phyloP scores from a whole-genome alignment of 306 rosid species.

The Astragalus membranaceus region DNA sequence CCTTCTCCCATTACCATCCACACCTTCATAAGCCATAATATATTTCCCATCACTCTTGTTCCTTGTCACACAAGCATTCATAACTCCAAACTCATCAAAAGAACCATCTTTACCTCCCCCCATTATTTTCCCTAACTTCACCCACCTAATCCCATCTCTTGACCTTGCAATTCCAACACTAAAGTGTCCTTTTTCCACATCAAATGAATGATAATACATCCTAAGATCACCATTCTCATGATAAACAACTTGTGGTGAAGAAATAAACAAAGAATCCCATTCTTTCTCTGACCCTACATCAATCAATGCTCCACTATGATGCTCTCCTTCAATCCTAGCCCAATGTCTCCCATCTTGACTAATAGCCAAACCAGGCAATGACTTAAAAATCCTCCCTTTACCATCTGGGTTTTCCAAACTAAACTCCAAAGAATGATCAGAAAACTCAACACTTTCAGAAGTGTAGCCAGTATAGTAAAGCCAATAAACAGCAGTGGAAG shows the following conservation, averaged over 20 bases:
- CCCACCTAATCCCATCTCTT: slow-evolving; percentile 78
- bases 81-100: slow-evolving; percentile 58
- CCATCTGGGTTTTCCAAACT: slow-evolving; percentile 41
- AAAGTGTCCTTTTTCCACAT: slow-evolving; percentile 41
- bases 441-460: slow-evolving; percentile 36
- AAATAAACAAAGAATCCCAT: slow-evolving; percentile 64
- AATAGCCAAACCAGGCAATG: slow-evolving; percentile 69
- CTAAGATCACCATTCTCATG: slow-evolving; percentile 66
- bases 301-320: slow-evolving; percentile 74
- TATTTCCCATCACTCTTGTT: slow-evolving; percentile 49
- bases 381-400: slow-evolving; percentile 36
- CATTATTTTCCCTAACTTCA: slow-evolving; percentile 62
- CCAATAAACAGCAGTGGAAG: slow-evolving; percentile 67
- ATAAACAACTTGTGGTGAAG: slow-evolving; percentile 59
- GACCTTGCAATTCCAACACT: slow-evolving; percentile 73
- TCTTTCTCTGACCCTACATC: slow-evolving; percentile 61
- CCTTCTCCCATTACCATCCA: slow-evolving; percentile 50
- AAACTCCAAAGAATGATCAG: slow-evolving; percentile 18
- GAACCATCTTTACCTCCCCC: slow-evolving; percentile 49
- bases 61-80: slow-evolving; percentile 46
- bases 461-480: slow-evolving; percentile 58
- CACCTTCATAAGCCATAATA: slow-evolving; percentile 79
- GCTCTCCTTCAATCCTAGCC: slow-evolving; percentile 90
- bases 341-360: slow-evolving; percentile 86
- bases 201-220: slow-evolving; percentile 82